Percentiles rank a stretch among this genome's conserved stretches.
Conservation (phyloP, 495 filamentous ascomycete species). For the Aspergillus sparsus region DNA sequence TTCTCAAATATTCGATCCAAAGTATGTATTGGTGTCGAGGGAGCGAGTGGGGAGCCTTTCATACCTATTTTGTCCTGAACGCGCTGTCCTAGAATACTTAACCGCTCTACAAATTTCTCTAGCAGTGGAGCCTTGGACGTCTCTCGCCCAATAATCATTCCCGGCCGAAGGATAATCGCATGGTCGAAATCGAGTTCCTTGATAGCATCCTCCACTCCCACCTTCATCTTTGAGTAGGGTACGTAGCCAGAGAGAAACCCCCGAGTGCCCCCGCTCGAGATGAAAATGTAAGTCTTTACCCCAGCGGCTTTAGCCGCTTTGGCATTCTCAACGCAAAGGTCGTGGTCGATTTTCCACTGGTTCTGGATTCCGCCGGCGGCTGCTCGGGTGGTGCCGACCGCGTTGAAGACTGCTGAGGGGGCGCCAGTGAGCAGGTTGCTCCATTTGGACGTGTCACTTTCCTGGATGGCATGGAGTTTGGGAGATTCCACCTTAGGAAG, state of each 20-base stretch:
- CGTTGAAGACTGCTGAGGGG: slow-evolving; percentile 50
- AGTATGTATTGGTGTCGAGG: too few relatives aligned
- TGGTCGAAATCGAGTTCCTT: slow-evolving; percentile 40
- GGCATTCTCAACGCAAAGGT: slow-evolving; percentile 50
- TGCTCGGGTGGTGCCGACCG: slow-evolving; percentile 47
- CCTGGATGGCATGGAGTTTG: slow-evolving; percentile 46
- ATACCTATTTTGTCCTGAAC: slow-evolving; percentile 40
- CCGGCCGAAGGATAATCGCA: slow-evolving; percentile 39
- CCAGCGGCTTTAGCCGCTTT: slow-evolving; percentile 50
- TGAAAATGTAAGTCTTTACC: slow-evolving; percentile 51
- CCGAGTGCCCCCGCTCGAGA: slow-evolving; percentile 43
- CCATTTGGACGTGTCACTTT: slow-evolving; percentile 39
- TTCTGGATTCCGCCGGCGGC: slow-evolving; percentile 46
- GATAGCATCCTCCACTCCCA: slow-evolving; percentile 42
- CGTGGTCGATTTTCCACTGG: slow-evolving; percentile 55
- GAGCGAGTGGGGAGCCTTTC: background rate
- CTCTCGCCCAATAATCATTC: slow-evolving; percentile 42
- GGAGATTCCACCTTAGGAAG: slow-evolving; percentile 44
- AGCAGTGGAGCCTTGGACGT: slow-evolving; percentile 32
- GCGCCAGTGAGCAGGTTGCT: slow-evolving; percentile 32
- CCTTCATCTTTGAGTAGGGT: slow-evolving; percentile 45
- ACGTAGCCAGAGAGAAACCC: slow-evolving; percentile 28
- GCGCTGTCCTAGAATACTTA: slow-evolving; percentile 30
- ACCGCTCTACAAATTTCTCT: slow-evolving; percentile 30
- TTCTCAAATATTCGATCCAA: too few relatives aligned